Conservation (phyloP, 108 stramenopile species). For the Skeletonema tropicum region DNA sequence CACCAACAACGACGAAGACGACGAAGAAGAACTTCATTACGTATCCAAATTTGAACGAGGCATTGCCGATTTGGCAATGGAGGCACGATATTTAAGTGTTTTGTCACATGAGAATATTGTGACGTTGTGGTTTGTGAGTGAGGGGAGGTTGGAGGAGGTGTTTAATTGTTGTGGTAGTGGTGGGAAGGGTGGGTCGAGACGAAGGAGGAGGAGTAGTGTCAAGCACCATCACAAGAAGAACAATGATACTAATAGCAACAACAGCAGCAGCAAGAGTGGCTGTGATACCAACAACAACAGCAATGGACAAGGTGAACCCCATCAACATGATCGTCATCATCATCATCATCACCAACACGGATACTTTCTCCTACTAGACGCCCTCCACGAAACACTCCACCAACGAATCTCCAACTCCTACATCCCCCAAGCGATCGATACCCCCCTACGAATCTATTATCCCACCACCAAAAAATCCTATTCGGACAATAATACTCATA, state of each 20-base stretch:
- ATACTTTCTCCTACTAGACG: conserved; percentile 37
- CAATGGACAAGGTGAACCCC: too few relatives aligned
- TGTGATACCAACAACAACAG: too few relatives aligned
- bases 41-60: conserved; percentile 22
- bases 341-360: conserved; percentile 7
- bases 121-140: conserved; percentile 11
- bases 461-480: not conserved
- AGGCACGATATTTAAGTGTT: conserved; percentile 28
- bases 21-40: not conserved
- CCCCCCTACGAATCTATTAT: not conserved
- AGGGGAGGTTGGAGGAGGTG: conserved; percentile 18
- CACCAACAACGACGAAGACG: not conserved
- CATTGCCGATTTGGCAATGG: conserved; percentile 40
- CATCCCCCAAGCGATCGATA: conserved; percentile 15
- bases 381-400: conserved; percentile 29
- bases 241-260: too few relatives aligned
- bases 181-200: not conserved
- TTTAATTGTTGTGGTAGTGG: conserved; percentile 21
- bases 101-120: conserved; percentile 39
- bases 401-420: conserved; percentile 14
- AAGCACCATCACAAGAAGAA: too few relatives aligned
- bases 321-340: not conserved
- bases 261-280: too few relatives aligned
- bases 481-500: not conserved
- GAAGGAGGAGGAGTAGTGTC: not conserved